Base-by-base conservation (phyloP, 2,329 filamentous ascomycete species). In the Phaeosphaeriaceae sp. region DNA sequence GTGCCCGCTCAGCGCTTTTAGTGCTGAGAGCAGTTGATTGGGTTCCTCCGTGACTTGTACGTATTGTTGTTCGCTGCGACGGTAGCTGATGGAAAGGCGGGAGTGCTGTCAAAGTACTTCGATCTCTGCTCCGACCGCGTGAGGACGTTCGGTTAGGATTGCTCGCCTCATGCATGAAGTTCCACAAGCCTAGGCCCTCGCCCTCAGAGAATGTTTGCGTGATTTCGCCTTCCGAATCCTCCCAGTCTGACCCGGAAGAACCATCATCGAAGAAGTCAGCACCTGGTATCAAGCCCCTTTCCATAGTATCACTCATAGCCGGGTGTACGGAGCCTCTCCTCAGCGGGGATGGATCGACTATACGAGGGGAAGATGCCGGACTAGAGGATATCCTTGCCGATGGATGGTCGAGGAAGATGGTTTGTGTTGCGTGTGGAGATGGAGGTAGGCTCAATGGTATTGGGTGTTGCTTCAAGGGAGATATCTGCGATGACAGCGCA, bases 211-310 rank as follows among this genome's bases (percentile, higher is more conserved):
- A 64, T 1, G 53, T 64, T 21, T 63, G 65, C 9, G 62, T 67
- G 27, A 57, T 24, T 17, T 63, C 60, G 31, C 65, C 62, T n/a
- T 62, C 62, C 2, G 57, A 66, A 33, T 71, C 67, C 25, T 68
- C 70, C 60, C 66, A 69, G 6, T 66, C 71, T 1, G 65, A 69
- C 27, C 55, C 70, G 3, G 66, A 69, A 6, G 67, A 66, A 25
- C 51, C 54, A 42, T 72, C 67, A 15, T 73, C 68, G 48, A 74
- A 74, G 60, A 76, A 74, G 49, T 74, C 67, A 10, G 58, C 62
- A 20, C 68, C 70, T 13, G 63, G 65, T 25, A 49, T 44, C 1
- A 65, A 27, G 2, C 63, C 67, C 7, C 48, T 56, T 27, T 69
- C 57, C 68, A 74, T 73, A 7, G 61, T 61, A 17, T 63, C 60